phyloP scores from a whole-genome alignment of 179 eudicot species.

The Amaranthus tricolor region DNA sequence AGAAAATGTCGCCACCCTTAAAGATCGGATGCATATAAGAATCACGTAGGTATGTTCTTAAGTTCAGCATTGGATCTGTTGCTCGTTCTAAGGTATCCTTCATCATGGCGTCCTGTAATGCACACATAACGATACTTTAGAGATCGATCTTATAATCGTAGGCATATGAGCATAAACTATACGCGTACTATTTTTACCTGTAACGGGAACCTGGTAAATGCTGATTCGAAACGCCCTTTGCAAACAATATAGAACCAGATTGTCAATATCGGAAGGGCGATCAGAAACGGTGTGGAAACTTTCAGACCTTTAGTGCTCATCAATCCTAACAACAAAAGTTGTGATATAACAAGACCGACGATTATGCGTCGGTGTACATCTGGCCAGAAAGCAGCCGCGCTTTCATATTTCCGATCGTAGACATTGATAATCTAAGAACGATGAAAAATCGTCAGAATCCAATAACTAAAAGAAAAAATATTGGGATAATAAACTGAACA shows the following conservation, averaged over 20 bases:
- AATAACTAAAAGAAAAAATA: not conserved
- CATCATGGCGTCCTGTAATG: conserved; percentile 78
- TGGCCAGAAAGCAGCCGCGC: conserved; percentile 91
- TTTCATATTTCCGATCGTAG: conserved; percentile 81
- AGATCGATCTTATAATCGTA: not conserved
- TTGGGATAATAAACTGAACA: not conserved
- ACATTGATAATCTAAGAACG: conserved; percentile 75
- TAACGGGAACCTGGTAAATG: conserved; percentile 64
- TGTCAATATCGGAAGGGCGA: conserved; percentile 73
- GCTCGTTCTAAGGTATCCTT: conserved; percentile 88
- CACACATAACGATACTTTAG: not conserved
- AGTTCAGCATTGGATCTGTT: conserved; percentile 69
- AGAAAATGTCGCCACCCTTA: conserved; percentile 51
- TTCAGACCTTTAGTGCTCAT: conserved; percentile 58
- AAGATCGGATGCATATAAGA: conserved; percentile 87
- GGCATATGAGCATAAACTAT: not conserved
- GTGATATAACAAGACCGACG: conserved; percentile 66
- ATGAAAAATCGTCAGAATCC: conserved; percentile 17
- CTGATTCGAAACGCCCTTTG: conserved; percentile 88
- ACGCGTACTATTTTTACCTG: conserved; percentile 48
- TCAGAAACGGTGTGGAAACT: conserved; percentile 48
- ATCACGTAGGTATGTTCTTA: conserved; percentile 65
- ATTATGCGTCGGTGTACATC: conserved; percentile 80
- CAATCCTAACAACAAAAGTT: conserved; percentile 69
- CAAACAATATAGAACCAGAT: conserved; percentile 78